These are phyloP conservation scores for Coleophoma crateriformis DNA, from an alignment of 2,329 filamentous ascomycete species.

Conservation along the genomic window DNA sequence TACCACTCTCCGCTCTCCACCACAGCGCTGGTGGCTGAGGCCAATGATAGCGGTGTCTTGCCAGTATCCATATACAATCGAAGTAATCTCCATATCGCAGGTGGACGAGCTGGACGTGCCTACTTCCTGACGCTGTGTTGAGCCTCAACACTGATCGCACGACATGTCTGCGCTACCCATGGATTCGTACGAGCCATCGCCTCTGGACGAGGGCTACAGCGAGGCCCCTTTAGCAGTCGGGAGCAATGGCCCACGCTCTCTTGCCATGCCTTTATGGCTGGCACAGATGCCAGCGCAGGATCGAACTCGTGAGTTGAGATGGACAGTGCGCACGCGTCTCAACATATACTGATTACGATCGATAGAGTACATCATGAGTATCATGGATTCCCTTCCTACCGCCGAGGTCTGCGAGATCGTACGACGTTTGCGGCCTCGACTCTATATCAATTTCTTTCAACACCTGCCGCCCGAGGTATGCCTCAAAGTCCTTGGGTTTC, in stretches of 20 bases:
- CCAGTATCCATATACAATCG: no score
- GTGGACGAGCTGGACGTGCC: no score
- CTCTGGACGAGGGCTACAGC: conserved; percentile 28
- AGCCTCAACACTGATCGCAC: neutral
- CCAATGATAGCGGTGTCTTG: no score
- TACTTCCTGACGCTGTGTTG: no score
- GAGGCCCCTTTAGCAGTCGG: conserved; percentile 24
- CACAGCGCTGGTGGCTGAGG: no score
- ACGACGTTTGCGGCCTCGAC: conserved; percentile 70
- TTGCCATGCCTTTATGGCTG: conserved; percentile 17
- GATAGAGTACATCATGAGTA: conserved; percentile 72
- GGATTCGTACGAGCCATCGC: conserved; percentile 16
- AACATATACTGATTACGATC: neutral
- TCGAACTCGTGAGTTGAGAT: conserved; percentile 18
- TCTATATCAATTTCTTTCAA: conserved; percentile 88
- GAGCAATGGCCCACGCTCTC: neutral
- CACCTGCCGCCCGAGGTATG: conserved; percentile 88
- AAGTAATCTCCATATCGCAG: no score
- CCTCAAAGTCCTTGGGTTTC: conserved; percentile 79
- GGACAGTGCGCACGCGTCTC: neutral
- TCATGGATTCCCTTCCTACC: conserved; percentile 74
- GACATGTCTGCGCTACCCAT: neutral
- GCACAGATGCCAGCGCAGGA: conserved; percentile 17
- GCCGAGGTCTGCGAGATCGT: conserved; percentile 77
- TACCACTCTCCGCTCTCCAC: neutral